Evolutionary conservation across 805 yeast genomes (phyloP).

Genomic region (Danielia oregonensis): DNA sequence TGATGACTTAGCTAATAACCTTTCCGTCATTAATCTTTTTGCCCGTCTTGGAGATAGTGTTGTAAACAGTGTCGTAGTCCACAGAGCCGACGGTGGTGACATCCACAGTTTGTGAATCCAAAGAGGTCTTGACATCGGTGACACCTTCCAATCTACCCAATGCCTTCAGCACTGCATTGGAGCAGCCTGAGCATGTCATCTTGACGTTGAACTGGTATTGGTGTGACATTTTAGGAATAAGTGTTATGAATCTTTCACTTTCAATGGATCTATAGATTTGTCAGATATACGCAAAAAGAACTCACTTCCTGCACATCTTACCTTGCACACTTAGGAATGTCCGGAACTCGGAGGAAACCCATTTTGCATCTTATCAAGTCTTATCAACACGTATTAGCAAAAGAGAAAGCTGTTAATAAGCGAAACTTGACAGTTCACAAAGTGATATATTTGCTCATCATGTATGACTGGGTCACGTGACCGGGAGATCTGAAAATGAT

Average conservation of each 20-base stretch:
- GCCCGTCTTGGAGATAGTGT: slow-evolving; percentile 85
- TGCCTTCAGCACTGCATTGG: slow-evolving; percentile 79
- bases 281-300: neutral
- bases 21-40: slow-evolving; percentile 72
- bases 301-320: slow-evolving; percentile 1
- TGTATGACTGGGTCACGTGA: too few relatives aligned
- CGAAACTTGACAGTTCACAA: too few relatives aligned
- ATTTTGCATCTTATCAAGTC: too few relatives aligned
- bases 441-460: too few relatives aligned
- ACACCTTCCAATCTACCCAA: slow-evolving; percentile 72
- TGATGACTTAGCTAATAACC: slow-evolving; percentile 18
- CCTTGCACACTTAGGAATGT: too few relatives aligned
- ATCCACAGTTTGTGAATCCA: slow-evolving; percentile 78
- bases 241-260: neutral
- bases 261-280: neutral
- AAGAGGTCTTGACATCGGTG: slow-evolving; percentile 63
- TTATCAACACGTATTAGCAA: too few relatives aligned
- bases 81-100: slow-evolving; percentile 56
- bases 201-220: slow-evolving; percentile 75
- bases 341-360: too few relatives aligned
- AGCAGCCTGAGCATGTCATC: slow-evolving; percentile 88
- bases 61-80: slow-evolving; percentile 74
- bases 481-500: too few relatives aligned
- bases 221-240: slow-evolving; percentile 11
- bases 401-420: too few relatives aligned